Conservation (phyloP, 805 yeast genomes). For the Candida nitratophila region DNA sequence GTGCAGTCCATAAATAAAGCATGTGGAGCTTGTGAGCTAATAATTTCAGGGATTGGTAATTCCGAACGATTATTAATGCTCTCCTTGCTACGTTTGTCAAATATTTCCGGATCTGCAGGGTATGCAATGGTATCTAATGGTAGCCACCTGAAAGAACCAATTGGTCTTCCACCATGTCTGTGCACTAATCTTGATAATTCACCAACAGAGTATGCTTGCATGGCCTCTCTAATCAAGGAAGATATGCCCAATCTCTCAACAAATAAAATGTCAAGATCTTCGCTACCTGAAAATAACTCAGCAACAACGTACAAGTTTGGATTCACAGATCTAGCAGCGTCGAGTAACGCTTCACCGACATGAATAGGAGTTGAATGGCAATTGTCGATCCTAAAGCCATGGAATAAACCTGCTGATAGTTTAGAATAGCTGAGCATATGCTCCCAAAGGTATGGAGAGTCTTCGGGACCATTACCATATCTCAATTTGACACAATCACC, state of each 20-base stretch:
- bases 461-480: slow-evolving; percentile 70
- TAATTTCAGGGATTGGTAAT: slow-evolving; percentile 57
- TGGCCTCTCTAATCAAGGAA: slow-evolving; percentile 88
- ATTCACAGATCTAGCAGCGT: slow-evolving; percentile 77
- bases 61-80: slow-evolving; percentile 43
- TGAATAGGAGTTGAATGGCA: slow-evolving; percentile 95
- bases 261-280: slow-evolving; percentile 79
- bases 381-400: slow-evolving; percentile 90
- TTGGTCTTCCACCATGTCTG: slow-evolving; percentile 91
- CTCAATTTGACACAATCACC: slow-evolving; percentile 93
- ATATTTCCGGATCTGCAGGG: slow-evolving; percentile 42
- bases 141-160: slow-evolving; percentile 81
- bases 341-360: slow-evolving; percentile 85
- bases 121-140: slow-evolving; percentile 71
- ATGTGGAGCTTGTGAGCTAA: slow-evolving; percentile 74
- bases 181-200: slow-evolving; percentile 85
- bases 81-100: slow-evolving; percentile 13
- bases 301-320: slow-evolving; percentile 91
- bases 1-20: slow-evolving; percentile 97
- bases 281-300: slow-evolving; percentile 89
- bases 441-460: slow-evolving; percentile 86
- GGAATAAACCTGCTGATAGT: slow-evolving; percentile 63
- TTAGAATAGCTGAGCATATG: slow-evolving; percentile 76
- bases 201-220: slow-evolving; percentile 89
- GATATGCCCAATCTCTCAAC: slow-evolving; percentile 89